Evolutionary conservation across 2,329 filamentous ascomycete genomes (phyloP), one percentile per base, ranked within the genome.

Genomic region (Fusarium lyarnte): DNA sequence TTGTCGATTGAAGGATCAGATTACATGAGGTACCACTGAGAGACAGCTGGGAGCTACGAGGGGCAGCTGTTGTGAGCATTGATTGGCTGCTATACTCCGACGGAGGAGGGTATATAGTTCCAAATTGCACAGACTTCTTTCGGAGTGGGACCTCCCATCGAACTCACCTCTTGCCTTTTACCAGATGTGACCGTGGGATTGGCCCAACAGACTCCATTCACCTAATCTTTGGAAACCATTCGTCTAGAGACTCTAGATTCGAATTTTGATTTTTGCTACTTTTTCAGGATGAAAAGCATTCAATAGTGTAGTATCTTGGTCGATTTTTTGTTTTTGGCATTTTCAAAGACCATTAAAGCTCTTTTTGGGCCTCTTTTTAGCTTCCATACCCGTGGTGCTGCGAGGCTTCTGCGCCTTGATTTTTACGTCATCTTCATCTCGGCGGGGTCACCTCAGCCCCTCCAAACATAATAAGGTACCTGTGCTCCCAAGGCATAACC

Each of bases 131-230:
- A 0, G 0, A 3, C 0, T 7, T 29, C 31, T 53, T 3, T 79
- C 87, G 88, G 89, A 90, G 89, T 90, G 89, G 88, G 88, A 91
- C 88, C 88, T 87, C 83, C 88, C 90, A 91, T 86, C 85, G 89
- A 91, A 92, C 89, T 89, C 89, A 90, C 89, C 89, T 90, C 89
- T 92, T 92, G 89, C 89, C 89, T 91, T 92, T 92, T 92, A 92
- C 90, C 90, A 92, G 90, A 92, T 90, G 90, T 91, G 89, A 89
- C 90, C 89, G 89, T 91, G 89, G 88, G 77, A 80, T 79, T 82
- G 82, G 85, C 85, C 85, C 84, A 86, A 78, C 76, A 83, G 80
- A 86, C 85, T 86, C 85, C 85, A 82, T 82, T 86, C 82, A 76
- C 65, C 74, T 69, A 86, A 87, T 87, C 84, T 87, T 87, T 87